Conservation (phyloP, 148 eudicot species). For the Vaccinium darrowii region DNA sequence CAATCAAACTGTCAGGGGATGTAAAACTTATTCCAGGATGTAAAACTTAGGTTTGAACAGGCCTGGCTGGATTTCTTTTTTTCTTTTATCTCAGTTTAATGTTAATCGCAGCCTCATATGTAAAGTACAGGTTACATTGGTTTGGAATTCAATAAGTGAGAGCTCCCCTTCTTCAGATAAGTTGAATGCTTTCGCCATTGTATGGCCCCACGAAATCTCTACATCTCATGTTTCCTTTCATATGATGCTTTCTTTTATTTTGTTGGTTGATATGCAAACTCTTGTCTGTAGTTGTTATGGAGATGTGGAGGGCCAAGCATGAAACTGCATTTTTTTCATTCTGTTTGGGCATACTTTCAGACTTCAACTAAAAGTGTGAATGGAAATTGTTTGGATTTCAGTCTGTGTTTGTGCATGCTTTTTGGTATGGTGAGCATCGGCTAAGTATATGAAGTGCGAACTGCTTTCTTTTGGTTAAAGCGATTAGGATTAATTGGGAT, state of each 20-base stretch:
- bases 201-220: conserved; percentile 29
- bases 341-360: conserved; percentile 93
- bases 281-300: conserved; percentile 67
- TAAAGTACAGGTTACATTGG: conserved; percentile 84
- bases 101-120: conserved; percentile 38
- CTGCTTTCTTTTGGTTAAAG: not conserved
- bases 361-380: conserved; percentile 85
- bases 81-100: not conserved
- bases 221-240: not conserved
- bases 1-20: too few relatives aligned
- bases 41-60: conserved; percentile 4
- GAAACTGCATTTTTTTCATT: conserved; percentile 68
- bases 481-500: not conserved
- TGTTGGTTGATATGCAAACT: conserved; percentile 18
- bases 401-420: too few relatives aligned
- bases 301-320: conserved; percentile 65
- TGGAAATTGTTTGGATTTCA: not conserved
- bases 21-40: not conserved
- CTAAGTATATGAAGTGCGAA: not conserved
- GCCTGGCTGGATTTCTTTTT: not conserved
- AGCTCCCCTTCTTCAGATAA: conserved; percentile 59
- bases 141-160: conserved; percentile 93
- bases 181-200: conserved; percentile 70
- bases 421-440: not conserved
- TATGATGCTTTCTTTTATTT: not conserved